Percentiles rank a stretch among this genome's conserved stretches.
Evolutionary conservation across 495 filamentous ascomycete species (phyloP).

Genomic region (Astrothelium macrocarpum): DNA sequence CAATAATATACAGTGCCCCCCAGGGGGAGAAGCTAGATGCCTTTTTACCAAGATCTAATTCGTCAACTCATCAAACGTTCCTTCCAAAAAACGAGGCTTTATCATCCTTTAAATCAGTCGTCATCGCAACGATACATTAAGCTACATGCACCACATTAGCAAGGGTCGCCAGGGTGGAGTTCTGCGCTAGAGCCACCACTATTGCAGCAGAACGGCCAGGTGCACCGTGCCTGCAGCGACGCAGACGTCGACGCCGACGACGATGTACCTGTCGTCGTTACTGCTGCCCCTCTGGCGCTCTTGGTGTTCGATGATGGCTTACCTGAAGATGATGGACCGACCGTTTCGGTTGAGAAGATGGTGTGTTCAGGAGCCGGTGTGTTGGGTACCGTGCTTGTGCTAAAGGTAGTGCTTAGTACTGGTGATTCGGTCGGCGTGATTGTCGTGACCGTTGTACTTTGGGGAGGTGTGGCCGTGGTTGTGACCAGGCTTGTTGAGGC

Average conservation of each 20-base stretch:
- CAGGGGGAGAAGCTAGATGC: neutral
- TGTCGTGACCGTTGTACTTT: neutral
- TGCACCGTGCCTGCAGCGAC: neutral
- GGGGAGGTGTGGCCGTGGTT: neutral
- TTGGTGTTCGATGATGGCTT: neutral
- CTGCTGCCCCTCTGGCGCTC: neutral
- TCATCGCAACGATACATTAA: neutral
- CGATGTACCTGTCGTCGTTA: slow-evolving; percentile 1
- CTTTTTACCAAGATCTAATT: neutral
- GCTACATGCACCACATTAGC: neutral
- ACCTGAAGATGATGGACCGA: neutral
- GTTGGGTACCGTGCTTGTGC: slow-evolving; percentile 1
- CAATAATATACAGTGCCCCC: neutral
- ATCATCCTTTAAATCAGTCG: neutral
- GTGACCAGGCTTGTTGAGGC: neutral
- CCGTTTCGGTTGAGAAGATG: slow-evolving; percentile 1
- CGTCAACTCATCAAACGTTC: neutral
- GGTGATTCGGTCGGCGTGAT: neutral
- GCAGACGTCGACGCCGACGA: slow-evolving; percentile 1
- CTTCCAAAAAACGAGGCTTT: neutral
- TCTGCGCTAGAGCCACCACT: neutral
- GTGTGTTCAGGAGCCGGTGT: neutral
- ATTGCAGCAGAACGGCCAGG: slow-evolving; percentile 6
- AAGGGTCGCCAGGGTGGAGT: slow-evolving; percentile 1
- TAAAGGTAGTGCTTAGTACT: neutral